Evolutionary conservation across 495 filamentous ascomycete species (phyloP).

Genomic region (Articulospora tetracladia): DNA sequence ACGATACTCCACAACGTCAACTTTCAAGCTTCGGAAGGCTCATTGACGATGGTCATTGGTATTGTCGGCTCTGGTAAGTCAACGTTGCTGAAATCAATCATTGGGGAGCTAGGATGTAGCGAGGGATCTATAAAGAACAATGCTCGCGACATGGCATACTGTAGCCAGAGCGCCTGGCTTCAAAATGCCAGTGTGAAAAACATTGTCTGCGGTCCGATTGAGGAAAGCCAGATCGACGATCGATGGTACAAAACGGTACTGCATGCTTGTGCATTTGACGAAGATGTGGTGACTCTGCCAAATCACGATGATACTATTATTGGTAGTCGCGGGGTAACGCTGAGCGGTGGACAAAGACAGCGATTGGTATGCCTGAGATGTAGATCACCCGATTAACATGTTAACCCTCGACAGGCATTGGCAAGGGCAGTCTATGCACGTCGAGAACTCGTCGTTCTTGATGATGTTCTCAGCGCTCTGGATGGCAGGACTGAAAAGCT

Average conservation of each 20-base stretch:
- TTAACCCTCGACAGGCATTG: constrained; percentile 26
- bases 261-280: constrained; percentile 51
- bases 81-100: constrained; percentile 48
- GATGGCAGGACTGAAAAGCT: constrained; percentile 31
- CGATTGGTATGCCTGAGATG: constrained; percentile 38
- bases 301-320: constrained; percentile 51
- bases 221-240: constrained; percentile 37
- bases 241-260: constrained; percentile 54
- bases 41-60: constrained; percentile 49
- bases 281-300: constrained; percentile 49
- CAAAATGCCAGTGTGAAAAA: constrained; percentile 38
- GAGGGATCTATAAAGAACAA: constrained; percentile 40
- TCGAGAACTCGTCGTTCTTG: constrained; percentile 27
- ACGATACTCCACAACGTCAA: constrained; percentile 5
- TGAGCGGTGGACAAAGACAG: constrained; percentile 62
- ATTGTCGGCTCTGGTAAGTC: constrained; percentile 51
- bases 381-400: neutral
- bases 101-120: constrained; percentile 38
- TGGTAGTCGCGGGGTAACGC: constrained; percentile 57
- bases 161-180: constrained; percentile 35
- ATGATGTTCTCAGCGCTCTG: constrained; percentile 33
- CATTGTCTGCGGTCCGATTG: constrained; percentile 28
- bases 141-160: constrained; percentile 16
- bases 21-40: neutral
- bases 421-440: constrained; percentile 37